Base-by-base conservation (phyloP, 495 filamentous ascomycete genomes). In the Neurospora pannonica region DNA sequence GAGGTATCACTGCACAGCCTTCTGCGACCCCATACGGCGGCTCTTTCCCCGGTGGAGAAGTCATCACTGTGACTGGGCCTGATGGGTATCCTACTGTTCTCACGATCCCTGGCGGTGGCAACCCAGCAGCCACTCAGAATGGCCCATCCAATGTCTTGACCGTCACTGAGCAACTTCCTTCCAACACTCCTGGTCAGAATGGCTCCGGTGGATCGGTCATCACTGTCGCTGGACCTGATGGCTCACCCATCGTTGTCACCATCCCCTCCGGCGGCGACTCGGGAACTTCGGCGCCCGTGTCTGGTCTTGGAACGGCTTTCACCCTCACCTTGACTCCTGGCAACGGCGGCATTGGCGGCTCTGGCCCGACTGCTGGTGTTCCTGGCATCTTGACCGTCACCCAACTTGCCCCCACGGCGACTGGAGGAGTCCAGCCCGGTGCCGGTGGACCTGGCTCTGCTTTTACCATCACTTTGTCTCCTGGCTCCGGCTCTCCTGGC, bases 11-110 rank as follows among this genome's bases (percentile, higher is more conserved):
- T 19, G 54, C 54, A 2, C 54, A 67, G 28, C 54, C 54, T 67
- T 34, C 54, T 67, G 54, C 28, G 15, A 67, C 54, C 7, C 54
- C 54, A 9, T 67, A 67, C 7, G 40, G 60, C 34, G 54, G 46
- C 31, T 62, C 40, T 24, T 39, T 37, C 19, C 42, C 70, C 8
- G 70, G 70, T 4, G 70, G 71, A 21, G 36, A 19, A 8, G 70
- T 76, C 43, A 15, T 74, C 46, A 76, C 74, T 6, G 10, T 70
- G 37, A 71, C 72, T 13, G 24, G 38, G 39, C 34, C 67, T 31
- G 72, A 71, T 11, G 72, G 74, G 4, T 54, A 73, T n/a, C 71
- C 75, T 5, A 24, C 75, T 72, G 71, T 76, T 21, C 70, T 76
- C 60, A 72, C 71, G 1, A 31, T 74, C 11, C 38, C 73, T 11